phyloP scores from a whole-genome alignment of 1,139 yeast genomes.

The Kurtzmaniella quercitrusa region DNA sequence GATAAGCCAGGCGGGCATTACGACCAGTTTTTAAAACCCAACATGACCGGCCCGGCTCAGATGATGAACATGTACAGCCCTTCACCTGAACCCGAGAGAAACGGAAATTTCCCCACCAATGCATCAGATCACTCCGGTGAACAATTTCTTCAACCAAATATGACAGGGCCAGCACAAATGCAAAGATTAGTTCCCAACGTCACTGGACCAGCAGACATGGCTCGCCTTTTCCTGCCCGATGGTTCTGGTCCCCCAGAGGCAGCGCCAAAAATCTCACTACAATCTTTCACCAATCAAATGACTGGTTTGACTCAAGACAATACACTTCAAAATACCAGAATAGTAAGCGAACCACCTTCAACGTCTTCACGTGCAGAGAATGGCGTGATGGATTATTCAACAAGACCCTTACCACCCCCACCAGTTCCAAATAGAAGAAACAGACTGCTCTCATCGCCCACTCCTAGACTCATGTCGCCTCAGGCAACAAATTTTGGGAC shows the following conservation, averaged over 20 bases:
- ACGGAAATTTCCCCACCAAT: conserved; percentile 4
- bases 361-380: conserved; percentile 22
- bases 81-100: conserved; percentile 16
- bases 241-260: too few species aligned
- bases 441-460: conserved; percentile 44
- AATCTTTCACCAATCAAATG: conserved; percentile 44
- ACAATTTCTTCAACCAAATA: conserved; percentile 18
- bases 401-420: conserved; percentile 35
- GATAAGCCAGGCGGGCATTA: conserved; percentile 65
- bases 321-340: conserved; percentile 30
- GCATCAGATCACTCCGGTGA: not conserved
- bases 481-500: conserved; percentile 6
- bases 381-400: conserved; percentile 9
- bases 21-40: conserved; percentile 43
- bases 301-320: conserved; percentile 40
- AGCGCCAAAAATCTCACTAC: conserved; percentile 35
- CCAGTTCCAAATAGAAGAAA: conserved; percentile 36
- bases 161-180: conserved; percentile 28
- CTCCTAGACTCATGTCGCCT: conserved; percentile 23
- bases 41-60: conserved; percentile 54
- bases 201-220: conserved; percentile 40
- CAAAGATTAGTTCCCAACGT: conserved; percentile 29
- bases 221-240: conserved; percentile 26
- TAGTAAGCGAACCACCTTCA: conserved; percentile 18
- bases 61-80: conserved; percentile 29